A percentile compares a stretch with the other conserved stretches of the same genome.
Evolutionary conservation across 306 rosid genomes (phyloP).

Genomic region (Crotalaria pallida): DNA sequence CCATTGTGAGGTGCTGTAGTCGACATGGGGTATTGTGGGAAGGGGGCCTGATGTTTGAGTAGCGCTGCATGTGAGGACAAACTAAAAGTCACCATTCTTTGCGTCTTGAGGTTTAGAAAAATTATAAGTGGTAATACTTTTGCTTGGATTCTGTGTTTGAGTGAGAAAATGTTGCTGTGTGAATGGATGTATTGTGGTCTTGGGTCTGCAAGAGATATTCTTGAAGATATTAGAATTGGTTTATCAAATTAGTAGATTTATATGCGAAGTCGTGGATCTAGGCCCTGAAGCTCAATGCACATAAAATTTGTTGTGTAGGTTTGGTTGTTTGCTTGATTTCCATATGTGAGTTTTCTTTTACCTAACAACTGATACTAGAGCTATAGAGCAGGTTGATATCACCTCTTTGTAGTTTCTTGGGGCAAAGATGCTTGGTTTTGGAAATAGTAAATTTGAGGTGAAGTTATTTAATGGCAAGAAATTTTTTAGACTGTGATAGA

Average conservation of each 20-base stretch:
- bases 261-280: neutral
- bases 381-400: neutral
- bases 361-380: neutral
- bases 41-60: neutral
- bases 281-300: neutral
- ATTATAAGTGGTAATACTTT: neutral
- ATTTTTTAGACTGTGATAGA: neutral
- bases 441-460: neutral
- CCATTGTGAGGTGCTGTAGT: neutral
- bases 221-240: neutral
- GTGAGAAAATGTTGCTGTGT: neutral
- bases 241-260: neutral
- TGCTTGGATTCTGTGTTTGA: neutral
- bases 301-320: neutral
- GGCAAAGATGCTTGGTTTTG: neutral
- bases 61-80: neutral
- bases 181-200: neutral
- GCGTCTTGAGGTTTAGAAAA: neutral
- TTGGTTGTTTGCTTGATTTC: neutral
- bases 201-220: neutral
- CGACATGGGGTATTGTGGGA: neutral
- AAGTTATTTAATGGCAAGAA: neutral
- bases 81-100: neutral
- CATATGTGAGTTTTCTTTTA: neutral
- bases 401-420: neutral